Base-by-base conservation (phyloP, 1,284 basidiomycete genomes). In the Malassezia vespertilionis region DNA sequence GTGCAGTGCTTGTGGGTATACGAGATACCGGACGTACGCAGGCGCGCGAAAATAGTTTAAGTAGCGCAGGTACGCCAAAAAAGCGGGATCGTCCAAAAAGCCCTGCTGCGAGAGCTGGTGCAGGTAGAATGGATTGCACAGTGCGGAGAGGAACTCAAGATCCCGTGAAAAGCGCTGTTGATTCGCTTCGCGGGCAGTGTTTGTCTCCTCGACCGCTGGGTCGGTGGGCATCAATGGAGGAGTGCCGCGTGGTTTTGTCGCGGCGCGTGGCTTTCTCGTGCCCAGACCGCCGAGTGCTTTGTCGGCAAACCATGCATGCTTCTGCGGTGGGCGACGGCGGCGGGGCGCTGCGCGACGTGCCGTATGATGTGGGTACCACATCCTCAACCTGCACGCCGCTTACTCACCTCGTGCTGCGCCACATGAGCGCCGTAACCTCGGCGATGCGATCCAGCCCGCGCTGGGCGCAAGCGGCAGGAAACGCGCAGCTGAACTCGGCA, bases 401-500 rank as follows among this genome's bases (percentile, higher is more conserved):
- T 15, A 21, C 61, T 75, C 85, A 90, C 77, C 79, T 90, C 36
- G 72, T 91, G 21, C 78, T 82, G 54, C 82, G 85, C 30, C 90
- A 96, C 76, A 85, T 95, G 56, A 78, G 90, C 45, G 78, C 86
- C 10, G 85, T 97, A 59, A 93, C 88, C 32, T 87, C 88, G 4
- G 79, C 81, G n/a, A 93, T 97, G 86, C 84, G 91, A 71, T 87
- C 90, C 75, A 58, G 57, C 20, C 51, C 58, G 17, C 48, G 63
- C 15, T 63, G 57, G 57, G 54, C 42, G 22, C 46, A 57, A 10
- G 40, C 62, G n/a, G 53, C 53, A 7, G 54, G 40, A 9, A 44
- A 53, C 20, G 39, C 47, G 27, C 35, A 46, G 28, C 45, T 62
- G 33, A 55, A 46, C 18, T 61, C 59, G 0, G 50, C 51, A 8